Conservation (phyloP, 2,329 filamentous ascomycete genomes). For the Aspergillus puulaauensis region DNA sequence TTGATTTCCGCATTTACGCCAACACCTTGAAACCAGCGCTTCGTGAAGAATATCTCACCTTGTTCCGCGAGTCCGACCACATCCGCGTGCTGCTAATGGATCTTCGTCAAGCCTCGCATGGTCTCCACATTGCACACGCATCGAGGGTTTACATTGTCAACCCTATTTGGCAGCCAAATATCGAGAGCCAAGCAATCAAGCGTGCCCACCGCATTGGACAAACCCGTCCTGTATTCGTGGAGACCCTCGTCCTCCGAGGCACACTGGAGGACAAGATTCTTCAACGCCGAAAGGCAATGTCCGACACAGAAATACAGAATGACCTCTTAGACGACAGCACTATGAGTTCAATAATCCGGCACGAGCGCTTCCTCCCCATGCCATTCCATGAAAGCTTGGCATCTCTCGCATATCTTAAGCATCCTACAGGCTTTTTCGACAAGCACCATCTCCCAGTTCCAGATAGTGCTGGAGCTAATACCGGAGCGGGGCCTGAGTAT, state of each 20-base stretch:
- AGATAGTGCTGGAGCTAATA: conserved; percentile 23
- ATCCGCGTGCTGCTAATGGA: conserved; percentile 87
- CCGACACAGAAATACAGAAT: conserved; percentile 56
- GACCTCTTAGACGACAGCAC: conserved; percentile 58
- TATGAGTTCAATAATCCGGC: conserved; percentile 60
- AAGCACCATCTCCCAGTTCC: conserved; percentile 37
- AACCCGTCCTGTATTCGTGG: conserved; percentile 72
- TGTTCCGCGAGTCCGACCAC: conserved; percentile 69
- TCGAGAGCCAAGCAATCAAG: conserved; percentile 90
- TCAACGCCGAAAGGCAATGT: conserved; percentile 71
- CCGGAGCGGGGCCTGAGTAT: not conserved
- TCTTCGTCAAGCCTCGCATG: conserved; percentile 82
- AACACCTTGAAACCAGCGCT: conserved; percentile 58
- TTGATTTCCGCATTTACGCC: conserved; percentile 61
- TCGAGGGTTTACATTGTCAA: conserved; percentile 87
- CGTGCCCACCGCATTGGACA: conserved; percentile 87
- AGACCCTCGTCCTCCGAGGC: conserved; percentile 76
- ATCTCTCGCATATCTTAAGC: conserved; percentile 26
- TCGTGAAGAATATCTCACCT: conserved; percentile 72
- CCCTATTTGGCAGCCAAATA: conserved; percentile 77
- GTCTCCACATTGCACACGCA: conserved; percentile 79
- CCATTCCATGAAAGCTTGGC: conserved; percentile 28
- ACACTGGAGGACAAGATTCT: conserved; percentile 86
- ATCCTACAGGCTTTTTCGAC: conserved; percentile 38
- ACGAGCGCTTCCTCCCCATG: conserved; percentile 51